phyloP scores from a whole-genome alignment of 805 yeast species.

The Zygotorulaspora chibaensis region DNA sequence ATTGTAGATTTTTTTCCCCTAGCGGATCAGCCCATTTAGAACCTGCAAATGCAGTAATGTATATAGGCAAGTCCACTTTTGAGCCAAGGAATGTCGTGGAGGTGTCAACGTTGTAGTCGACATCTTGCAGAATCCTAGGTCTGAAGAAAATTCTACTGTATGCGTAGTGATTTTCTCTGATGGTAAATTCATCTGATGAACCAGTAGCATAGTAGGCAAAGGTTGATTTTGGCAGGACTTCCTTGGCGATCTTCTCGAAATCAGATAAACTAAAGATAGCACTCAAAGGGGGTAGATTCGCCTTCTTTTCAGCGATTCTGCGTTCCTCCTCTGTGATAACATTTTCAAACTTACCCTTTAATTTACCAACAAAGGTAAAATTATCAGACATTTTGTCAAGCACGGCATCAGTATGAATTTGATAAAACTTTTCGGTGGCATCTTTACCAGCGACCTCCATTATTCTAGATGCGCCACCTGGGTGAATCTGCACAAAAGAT shows the following conservation, averaged over 20 bases:
- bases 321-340: slow-evolving; percentile 17
- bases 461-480: slow-evolving; percentile 78
- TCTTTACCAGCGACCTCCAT: slow-evolving; percentile 79
- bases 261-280: slow-evolving; percentile 37
- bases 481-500: slow-evolving; percentile 73
- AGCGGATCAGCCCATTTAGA: slow-evolving; percentile 42
- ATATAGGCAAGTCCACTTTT: slow-evolving; percentile 44
- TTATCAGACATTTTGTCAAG: slow-evolving; percentile 17
- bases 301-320: slow-evolving; percentile 11
- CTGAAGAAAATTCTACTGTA: slow-evolving; percentile 42
- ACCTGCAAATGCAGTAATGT: slow-evolving; percentile 47
- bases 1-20: slow-evolving; percentile 34
- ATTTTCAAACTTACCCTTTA: slow-evolving; percentile 14
- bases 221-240: slow-evolving; percentile 34
- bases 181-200: slow-evolving; percentile 46
- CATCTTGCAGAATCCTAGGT: slow-evolving; percentile 39
- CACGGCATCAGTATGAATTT: slow-evolving; percentile 33
- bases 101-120: slow-evolving; percentile 35
- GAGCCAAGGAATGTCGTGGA: slow-evolving; percentile 48
- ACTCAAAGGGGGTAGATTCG: slow-evolving; percentile 33
- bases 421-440: slow-evolving; percentile 52
- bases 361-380: slow-evolving; percentile 14
- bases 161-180: slow-evolving; percentile 42
- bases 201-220: slow-evolving; percentile 47
- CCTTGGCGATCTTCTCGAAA: slow-evolving; percentile 40